Evolutionary conservation across 208 protist genomes (phyloP), one percentile per base, ranked within the genome.

Genomic region (Crithidia mellificae): DNA sequence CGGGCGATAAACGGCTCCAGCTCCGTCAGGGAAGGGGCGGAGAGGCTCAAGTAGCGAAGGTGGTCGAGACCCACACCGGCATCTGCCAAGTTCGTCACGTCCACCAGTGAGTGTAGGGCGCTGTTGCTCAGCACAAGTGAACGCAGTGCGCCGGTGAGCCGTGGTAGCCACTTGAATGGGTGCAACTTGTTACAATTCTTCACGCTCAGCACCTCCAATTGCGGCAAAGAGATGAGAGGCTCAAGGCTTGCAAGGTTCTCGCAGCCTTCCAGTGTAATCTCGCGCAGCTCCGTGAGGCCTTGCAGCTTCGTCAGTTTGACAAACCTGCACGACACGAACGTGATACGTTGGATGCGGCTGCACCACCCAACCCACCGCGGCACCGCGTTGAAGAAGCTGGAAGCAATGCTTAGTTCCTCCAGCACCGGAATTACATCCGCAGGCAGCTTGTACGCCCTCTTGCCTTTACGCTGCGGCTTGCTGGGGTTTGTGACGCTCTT

Each of bases 351-450:
- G 32, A 75, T 53, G 4, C 36, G 24, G 5, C 20, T 29, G 39
- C 69, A 75, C 27, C 14, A 14, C 22, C 25, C 20, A 22, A 76
- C 55, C 70, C 70, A 76, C 6, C n/a, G 8, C 3, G 70, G 70
- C 17, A 76, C 20, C 11, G 14, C 5, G 7, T 50, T 36, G 12
- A 44, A 54, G 27, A 46, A 7, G 9, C 63, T 70, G 41, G 41
- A 41, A 6, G n/a, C 41, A 30, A 76, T 55, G 38, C 53, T 14
- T 49, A 76, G 63, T 44, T 76, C 63, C 63, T 76, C 70, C 14
- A 76, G 49, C 41, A 62, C 65, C 32, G 59, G 58, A 5, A 47
- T 51, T 6, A 34, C 56, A 46, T 22, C 46, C 9, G 15, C 3
- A 1, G 59, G 46, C 11, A 55, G 59, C 39, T 22, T 19, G 9